Conservation (phyloP, 495 filamentous ascomycete genomes). For the Penicillium manginii region DNA sequence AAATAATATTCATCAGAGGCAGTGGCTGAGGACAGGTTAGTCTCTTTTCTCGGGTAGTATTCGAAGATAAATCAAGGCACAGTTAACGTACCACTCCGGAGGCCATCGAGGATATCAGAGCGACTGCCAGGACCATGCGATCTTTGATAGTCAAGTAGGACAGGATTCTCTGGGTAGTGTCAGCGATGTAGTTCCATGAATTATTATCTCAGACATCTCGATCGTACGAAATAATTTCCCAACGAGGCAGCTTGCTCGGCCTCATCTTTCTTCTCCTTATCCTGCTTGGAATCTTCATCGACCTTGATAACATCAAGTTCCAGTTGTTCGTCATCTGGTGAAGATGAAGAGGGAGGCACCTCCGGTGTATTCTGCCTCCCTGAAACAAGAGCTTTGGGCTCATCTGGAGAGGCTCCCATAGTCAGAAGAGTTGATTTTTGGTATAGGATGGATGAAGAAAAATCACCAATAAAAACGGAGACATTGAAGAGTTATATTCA, state of each 20-base stretch:
- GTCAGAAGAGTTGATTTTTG: too few relatives aligned
- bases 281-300: not conserved
- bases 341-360: not conserved
- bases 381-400: not conserved
- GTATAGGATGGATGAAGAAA: not conserved
- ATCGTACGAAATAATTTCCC: slow-evolving; percentile 7
- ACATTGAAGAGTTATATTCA: not conserved
- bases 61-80: not conserved
- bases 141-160: slow-evolving; percentile 77
- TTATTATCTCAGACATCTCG: not conserved
- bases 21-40: slow-evolving; percentile 28
- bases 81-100: slow-evolving; percentile 58
- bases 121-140: slow-evolving; percentile 63
- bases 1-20: slow-evolving; percentile 53
- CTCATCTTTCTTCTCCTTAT: slow-evolving; percentile 1
- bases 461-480: not conserved
- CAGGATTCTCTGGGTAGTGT: slow-evolving; percentile 14
- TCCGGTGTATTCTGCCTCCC: not conserved
- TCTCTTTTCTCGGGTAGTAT: not conserved
- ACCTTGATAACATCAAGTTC: not conserved
- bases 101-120: slow-evolving; percentile 62
- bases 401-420: not conserved
- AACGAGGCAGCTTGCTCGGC: slow-evolving; percentile 4
- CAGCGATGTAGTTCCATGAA: not conserved
- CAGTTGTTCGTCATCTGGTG: not conserved